These are phyloP conservation scores for Geotrichum reessii DNA, from an alignment of 1,139 yeast species.

Conservation along the genomic window DNA sequence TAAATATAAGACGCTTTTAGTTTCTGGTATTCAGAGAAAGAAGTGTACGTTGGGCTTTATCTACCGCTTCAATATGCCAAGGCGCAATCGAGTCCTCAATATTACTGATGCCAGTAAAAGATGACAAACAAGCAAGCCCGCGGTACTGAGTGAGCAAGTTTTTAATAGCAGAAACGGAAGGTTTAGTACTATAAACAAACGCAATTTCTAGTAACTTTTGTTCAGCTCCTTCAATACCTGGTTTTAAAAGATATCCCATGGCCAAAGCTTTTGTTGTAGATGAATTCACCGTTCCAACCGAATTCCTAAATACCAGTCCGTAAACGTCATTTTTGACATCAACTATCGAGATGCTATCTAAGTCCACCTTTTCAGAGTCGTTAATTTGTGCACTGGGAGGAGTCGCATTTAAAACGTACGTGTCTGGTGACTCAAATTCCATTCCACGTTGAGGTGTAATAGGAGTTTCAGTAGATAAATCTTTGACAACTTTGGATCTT, in stretches of 20 bases:
- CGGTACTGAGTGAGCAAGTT: constrained; percentile 62
- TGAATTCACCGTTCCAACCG: constrained; percentile 14
- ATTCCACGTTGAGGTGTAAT: constrained; percentile 34
- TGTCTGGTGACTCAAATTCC: constrained; percentile 38
- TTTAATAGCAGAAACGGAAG: constrained; percentile 43
- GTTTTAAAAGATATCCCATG: constrained; percentile 61
- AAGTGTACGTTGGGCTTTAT: constrained; percentile 38
- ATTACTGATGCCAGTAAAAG: constrained; percentile 40
- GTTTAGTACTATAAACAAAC: constrained; percentile 32
- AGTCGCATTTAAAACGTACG: constrained; percentile 37
- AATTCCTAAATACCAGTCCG: constrained; percentile 50
- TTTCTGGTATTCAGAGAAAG: background rate
- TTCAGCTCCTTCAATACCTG: constrained; percentile 21
- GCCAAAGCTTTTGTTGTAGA: constrained; percentile 21
- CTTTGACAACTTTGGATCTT: constrained; percentile 5
- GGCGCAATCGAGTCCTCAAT: constrained; percentile 49
- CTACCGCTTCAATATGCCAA: constrained; percentile 80
- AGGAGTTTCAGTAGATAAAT: constrained; percentile 21
- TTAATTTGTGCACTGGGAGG: constrained; percentile 30
- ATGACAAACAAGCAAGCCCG: constrained; percentile 51
- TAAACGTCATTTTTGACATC: constrained; percentile 46
- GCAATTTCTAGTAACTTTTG: constrained; percentile 32
- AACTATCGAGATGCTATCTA: constrained; percentile 27
- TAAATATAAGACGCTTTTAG: background rate
- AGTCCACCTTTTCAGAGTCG: constrained; percentile 21